Base-by-base conservation (phyloP, 1,284 basidiomycete genomes). In the Cryptococcus deneoformans region DNA sequence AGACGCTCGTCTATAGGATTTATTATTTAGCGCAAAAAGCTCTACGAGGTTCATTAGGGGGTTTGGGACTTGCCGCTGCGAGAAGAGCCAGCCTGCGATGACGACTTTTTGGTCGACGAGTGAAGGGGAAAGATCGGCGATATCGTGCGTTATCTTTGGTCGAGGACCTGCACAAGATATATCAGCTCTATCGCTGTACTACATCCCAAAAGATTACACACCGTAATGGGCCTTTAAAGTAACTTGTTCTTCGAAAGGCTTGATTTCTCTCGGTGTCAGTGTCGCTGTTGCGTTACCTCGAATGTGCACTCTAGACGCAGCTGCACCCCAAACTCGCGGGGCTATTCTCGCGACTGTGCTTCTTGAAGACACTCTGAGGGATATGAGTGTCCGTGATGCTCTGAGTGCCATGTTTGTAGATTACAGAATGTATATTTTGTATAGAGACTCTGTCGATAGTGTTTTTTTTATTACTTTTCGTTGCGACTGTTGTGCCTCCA, bases 11-110 rank as follows among this genome's bases (percentile, higher is more conserved):
- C 73, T 73, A 77, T 48, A 11, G 12, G 8, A 37, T 47, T 9
- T 11, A 9, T 42, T 42, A 29, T 24, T 24, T 42, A 4, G 38
- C 36, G 16, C 38, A 45, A 24, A 42, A 34, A 20, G 12, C 14
- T 57, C 14, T 10, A 14, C 24, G 40, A 34, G 36, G 29, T 37
- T 54, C 6, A 11, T n/a, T 37, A 50, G 48, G 24, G 48, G 14
- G 34, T 2, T 29, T 29, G 29, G 11, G 47, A 64, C 70, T 40
- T 60, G 68, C 60, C 75, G 57, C 51, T 69, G 66, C 9, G 68
- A 64, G 47, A 62, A 65, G 35, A 73, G 69, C 87, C 88, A 90
- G 43, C 91, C 91, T 16, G 87, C 82, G 49, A 94, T 79, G 61
- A 86, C 80, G 63, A 92, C 88, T 54, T 72, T 73, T 39, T 79